Conservation (phyloP, 306 rosid species). For the Casuarina glauca region DNA sequence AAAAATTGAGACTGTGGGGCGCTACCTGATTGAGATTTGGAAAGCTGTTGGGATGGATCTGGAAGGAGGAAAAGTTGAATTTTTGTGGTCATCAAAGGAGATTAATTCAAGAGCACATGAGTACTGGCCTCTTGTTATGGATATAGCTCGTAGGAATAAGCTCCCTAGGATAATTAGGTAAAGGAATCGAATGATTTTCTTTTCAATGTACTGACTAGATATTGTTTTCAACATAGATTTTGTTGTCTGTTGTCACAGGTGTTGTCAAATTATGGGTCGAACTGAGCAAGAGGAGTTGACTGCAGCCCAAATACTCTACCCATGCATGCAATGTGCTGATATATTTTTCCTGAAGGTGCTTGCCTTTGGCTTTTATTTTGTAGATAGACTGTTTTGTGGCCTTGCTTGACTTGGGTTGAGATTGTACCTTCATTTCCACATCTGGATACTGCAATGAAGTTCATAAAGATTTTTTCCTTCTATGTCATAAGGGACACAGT, state of each 20-base stretch:
- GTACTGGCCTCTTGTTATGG: slow-evolving; percentile 88
- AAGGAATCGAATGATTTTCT: neutral
- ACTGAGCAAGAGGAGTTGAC: slow-evolving; percentile 68
- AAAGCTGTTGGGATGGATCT: slow-evolving; percentile 82
- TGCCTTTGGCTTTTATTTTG: slow-evolving; percentile 1
- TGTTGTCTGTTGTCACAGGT: slow-evolving; percentile 42
- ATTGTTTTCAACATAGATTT: neutral
- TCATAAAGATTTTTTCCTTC: neutral
- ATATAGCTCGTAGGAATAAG: slow-evolving; percentile 77
- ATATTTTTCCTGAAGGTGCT: slow-evolving; percentile 79
- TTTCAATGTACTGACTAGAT: neutral
- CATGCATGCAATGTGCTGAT: slow-evolving; percentile 98
- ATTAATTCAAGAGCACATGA: slow-evolving; percentile 63
- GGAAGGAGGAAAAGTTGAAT: slow-evolving; percentile 75
- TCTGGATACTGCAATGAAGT: neutral
- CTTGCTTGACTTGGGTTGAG: neutral
- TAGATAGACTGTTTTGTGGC: neutral
- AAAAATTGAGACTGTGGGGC: slow-evolving; percentile 70
- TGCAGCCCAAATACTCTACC: slow-evolving; percentile 89
- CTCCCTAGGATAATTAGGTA: slow-evolving; percentile 72
- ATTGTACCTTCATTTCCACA: neutral
- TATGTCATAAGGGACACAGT: neutral
- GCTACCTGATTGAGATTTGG: slow-evolving; percentile 80
- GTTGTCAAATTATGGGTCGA: slow-evolving; percentile 89
- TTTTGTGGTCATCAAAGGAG: slow-evolving; percentile 86